These are phyloP conservation scores for Triadica sebifera DNA, from an alignment of 345 rosid genomes.

Conservation along the genomic window DNA sequence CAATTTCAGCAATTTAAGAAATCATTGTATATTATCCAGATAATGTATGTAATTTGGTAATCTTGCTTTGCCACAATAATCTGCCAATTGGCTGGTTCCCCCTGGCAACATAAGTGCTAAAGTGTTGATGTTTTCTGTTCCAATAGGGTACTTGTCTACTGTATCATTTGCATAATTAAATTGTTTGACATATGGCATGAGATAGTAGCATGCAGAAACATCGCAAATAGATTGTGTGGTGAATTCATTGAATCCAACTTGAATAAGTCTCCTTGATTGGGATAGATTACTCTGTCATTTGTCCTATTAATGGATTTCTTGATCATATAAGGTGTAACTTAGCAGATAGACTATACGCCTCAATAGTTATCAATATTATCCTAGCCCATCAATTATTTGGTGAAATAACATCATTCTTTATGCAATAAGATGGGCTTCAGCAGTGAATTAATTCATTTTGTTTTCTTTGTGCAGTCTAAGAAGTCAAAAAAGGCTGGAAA, in stretches of 20 bases:
- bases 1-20: conserved; percentile 3
- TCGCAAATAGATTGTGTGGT: background rate
- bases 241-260: background rate
- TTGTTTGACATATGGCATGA: background rate
- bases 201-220: background rate
- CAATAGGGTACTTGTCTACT: background rate
- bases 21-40: background rate
- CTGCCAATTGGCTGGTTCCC: too few relatives aligned
- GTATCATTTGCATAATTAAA: background rate
- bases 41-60: background rate
- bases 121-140: background rate
- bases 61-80: background rate
- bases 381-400: background rate
- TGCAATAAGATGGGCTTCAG: background rate
- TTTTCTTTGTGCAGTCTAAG: conserved; percentile 62
- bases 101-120: background rate
- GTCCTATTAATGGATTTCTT: background rate
- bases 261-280: background rate
- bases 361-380: too few relatives aligned
- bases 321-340: background rate
- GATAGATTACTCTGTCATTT: background rate
- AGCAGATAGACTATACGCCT: background rate
- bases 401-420: background rate
- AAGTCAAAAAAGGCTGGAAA: conserved; percentile 85
- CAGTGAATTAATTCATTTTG: background rate